Evolutionary conservation across 2,329 filamentous ascomycete species (phyloP).

Genomic region (Trichophaea hybrida): DNA sequence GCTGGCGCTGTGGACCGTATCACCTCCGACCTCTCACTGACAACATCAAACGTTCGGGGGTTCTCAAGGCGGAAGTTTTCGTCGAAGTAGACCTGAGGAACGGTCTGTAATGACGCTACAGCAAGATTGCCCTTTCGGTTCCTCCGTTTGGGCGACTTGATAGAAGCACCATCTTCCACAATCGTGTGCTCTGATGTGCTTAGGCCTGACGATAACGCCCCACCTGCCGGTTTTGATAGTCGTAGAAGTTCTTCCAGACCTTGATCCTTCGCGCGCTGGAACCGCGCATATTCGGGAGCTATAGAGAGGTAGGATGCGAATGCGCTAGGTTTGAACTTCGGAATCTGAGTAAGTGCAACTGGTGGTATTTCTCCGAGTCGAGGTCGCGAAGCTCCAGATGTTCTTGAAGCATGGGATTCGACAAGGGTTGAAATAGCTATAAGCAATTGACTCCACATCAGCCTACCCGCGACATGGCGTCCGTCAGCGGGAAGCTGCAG

Average conservation of each 20-base stretch:
- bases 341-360: conserved; percentile 77
- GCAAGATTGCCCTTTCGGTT: conserved; percentile 47
- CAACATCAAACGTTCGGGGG: conserved; percentile 86
- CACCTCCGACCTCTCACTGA: conserved; percentile 93
- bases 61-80: conserved; percentile 92
- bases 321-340: conserved; percentile 60
- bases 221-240: conserved; percentile 23
- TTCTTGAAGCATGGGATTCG: conserved; percentile 56
- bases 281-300: conserved; percentile 77
- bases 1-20: conserved; percentile 42
- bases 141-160: conserved; percentile 36
- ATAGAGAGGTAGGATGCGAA: conserved; percentile 77
- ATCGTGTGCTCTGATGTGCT: conserved; percentile 13
- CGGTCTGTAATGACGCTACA: conserved; percentile 75
- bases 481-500: conserved; percentile 1
- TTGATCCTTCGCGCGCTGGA: conserved; percentile 68
- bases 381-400: conserved; percentile 69
- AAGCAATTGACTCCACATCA: conserved; percentile 5
- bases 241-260: conserved; percentile 34
- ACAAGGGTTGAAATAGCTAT: conserved; percentile 84
- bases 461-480: neutral
- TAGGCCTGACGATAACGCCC: conserved; percentile 10
- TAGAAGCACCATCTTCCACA: conserved; percentile 29
- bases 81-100: conserved; percentile 87
- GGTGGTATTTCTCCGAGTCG: conserved; percentile 84